phyloP scores from a whole-genome alignment of 2,329 filamentous ascomycete species.

The Atkinsonella texensis region DNA sequence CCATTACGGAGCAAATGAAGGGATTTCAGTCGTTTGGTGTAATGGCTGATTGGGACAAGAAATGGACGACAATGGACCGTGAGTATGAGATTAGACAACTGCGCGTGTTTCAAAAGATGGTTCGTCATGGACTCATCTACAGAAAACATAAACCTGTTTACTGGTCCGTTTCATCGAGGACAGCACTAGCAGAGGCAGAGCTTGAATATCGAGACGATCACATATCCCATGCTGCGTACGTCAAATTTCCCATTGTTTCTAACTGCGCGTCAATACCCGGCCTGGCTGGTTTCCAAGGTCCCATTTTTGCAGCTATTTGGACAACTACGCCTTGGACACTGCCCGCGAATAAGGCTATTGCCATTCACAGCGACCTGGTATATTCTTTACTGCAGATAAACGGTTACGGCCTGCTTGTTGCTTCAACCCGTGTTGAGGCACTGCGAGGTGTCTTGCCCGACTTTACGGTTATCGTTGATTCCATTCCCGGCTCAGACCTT shows the following conservation, averaged over 20 bases:
- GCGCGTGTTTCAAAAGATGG: slow-evolving; percentile 63
- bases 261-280: slow-evolving; percentile 20
- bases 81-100: slow-evolving; percentile 66
- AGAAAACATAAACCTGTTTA: slow-evolving; percentile 73
- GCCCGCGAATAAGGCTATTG: slow-evolving; percentile 84
- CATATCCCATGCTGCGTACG: slow-evolving; percentile 59
- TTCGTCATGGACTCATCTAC: slow-evolving; percentile 61
- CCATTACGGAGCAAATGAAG: slow-evolving; percentile 60
- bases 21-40: slow-evolving; percentile 63
- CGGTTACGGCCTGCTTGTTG: slow-evolving; percentile 55
- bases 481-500: slow-evolving; percentile 54
- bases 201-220: slow-evolving; percentile 73
- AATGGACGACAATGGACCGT: slow-evolving; percentile 70
- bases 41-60: slow-evolving; percentile 68
- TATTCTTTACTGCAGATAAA: slow-evolving; percentile 57
- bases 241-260: slow-evolving; percentile 60
- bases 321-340: slow-evolving; percentile 98
- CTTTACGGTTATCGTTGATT: slow-evolving; percentile 39
- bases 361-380: slow-evolving; percentile 59
- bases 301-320: slow-evolving; percentile 81
- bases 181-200: slow-evolving; percentile 73
- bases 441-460: slow-evolving; percentile 38
- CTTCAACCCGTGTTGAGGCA: slow-evolving; percentile 54
- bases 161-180: slow-evolving; percentile 71
- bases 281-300: slow-evolving; percentile 28